These are phyloP conservation scores for Kodamaea nitidulidarum DNA, from an alignment of 805 yeast genomes.

Conservation along the genomic window DNA sequence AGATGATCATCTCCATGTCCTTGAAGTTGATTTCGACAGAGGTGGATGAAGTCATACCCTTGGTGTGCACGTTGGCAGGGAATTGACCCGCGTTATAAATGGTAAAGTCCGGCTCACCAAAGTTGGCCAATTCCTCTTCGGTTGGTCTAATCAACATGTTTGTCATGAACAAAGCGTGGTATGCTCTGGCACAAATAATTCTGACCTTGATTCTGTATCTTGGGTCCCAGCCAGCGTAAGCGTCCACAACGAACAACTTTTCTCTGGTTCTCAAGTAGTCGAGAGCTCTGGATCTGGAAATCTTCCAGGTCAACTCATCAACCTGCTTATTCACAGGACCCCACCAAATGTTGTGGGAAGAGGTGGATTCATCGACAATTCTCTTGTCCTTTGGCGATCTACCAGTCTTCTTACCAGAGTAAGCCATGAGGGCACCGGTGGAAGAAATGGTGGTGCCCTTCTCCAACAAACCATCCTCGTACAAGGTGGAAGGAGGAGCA, in stretches of 20 bases:
- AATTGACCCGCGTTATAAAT: slow-evolving; percentile 98
- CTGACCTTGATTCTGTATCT: slow-evolving; percentile 93
- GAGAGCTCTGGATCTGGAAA: slow-evolving; percentile 92
- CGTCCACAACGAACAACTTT: slow-evolving; percentile 91
- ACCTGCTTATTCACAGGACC: slow-evolving; percentile 97
- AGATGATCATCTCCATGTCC: slow-evolving; percentile 96
- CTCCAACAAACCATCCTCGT: slow-evolving; percentile 92
- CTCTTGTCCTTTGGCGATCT: slow-evolving; percentile 98
- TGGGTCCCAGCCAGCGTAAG: slow-evolving; percentile 99
- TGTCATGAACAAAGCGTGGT: slow-evolving; percentile 97
- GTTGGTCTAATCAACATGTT: slow-evolving; percentile 97
- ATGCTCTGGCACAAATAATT: slow-evolving; percentile 96
- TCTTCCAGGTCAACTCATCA: slow-evolving; percentile 90
- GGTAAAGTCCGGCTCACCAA: slow-evolving; percentile 97
- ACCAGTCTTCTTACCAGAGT: slow-evolving; percentile 93
- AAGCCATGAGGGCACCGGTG: slow-evolving; percentile 93
- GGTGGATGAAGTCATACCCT: slow-evolving; percentile 95
- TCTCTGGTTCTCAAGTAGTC: slow-evolving; percentile 95
- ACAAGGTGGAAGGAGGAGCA: slow-evolving; percentile 86
- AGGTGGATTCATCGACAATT: slow-evolving; percentile 90
- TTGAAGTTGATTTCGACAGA: slow-evolving; percentile 95
- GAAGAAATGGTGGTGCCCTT: slow-evolving; percentile 87
- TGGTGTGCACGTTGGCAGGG: slow-evolving; percentile 95
- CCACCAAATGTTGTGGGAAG: slow-evolving; percentile 92
- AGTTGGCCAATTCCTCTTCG: slow-evolving; percentile 76